Base-by-base conservation (phyloP, 2,329 filamentous ascomycete species). In the Xylariales sp. region DNA sequence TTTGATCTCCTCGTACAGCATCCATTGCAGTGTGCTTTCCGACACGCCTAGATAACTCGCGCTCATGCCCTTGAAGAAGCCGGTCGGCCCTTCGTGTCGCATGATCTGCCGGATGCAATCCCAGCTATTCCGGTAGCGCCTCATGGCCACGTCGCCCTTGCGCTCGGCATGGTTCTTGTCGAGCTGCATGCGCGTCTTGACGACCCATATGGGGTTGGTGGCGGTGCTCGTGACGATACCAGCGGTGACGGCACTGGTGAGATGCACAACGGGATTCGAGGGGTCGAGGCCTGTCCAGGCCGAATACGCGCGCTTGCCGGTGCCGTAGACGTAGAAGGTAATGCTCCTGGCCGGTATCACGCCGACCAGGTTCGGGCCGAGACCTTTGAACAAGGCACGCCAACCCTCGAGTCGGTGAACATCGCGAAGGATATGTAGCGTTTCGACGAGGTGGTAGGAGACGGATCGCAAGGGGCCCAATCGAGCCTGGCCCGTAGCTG, bases 171-270 rank as follows among this genome's bases (percentile, higher is more conserved):
- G 78, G 58, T 86, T 87, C 69, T 90, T 94, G 69, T 97, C 90
- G 24, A 97, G 77, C 66, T 97, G 90, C 53, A 97, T 62, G 22
- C 90, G 75, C 29, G 90, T 97, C 74, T 97, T 97, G 58, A 97
- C 81, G 48, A 97, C 77, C 90, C 90, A 97, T 57, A 97, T 95
- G 2, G 90, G 90, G 63, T 96, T 96, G 27, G 90, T 97, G 16
- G 85, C 87, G 1, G 91, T 96, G 34, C 87, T 87, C 0, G 91
- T 96, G 5, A 84, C 82, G 31, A 96, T 78, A 2, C 90, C 90
- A 1, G 90, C 89, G 12, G 76, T 73, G 1, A 86, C 80, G 4
- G 86, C 90, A 1, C 88, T 83, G 34, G 78, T 69, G 7, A 95
- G 72, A 60, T 95, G 88, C 9, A 95, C 82, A 73, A 79, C 85